Evolutionary conservation across 257 asterid species (phyloP), one percentile per base, ranked within the genome.

Genomic region (Petunia secreta): DNA sequence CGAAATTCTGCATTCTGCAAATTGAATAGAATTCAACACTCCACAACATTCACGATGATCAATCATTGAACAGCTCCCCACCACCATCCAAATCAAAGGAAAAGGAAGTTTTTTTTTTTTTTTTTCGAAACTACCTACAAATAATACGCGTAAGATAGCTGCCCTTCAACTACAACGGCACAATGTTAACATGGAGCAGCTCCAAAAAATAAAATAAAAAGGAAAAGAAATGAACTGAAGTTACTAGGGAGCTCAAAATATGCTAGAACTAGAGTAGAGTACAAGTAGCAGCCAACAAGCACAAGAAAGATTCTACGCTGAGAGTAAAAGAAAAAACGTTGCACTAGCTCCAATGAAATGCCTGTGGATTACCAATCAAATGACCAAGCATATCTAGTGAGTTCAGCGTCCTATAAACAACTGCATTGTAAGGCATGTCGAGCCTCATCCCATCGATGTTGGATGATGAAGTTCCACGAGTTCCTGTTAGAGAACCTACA

Each of bases 321-420:
- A 36, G 11, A 34, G 78, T 4, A 11, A 50, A 73, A 34, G 60
- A 73, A 25, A 73, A 50, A 73, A 62, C 50, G 8, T 50, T 11
- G 78, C 62, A 36, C 7, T 34, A 54, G 62, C 62, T 36, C 62
- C 78, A 73, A 34, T 73, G 44, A 73, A 36, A 73, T 36, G 63
- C 44, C 13, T 2, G 78, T 36, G 46, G 78, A 50, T 34, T 36
- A 50, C 62, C 78, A 73, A 73, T 36, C 62, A 73, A 73, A 52
- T 73, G 63, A 13, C 48, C 62, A 36, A 34, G 25, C 2, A 40
- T 44, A 39, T 50, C 63, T 73, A 40, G 77, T 13, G 44, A 64
- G 74, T 79, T 82, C 54, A 63, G 75, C 84, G 40, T 55, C 75
- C 73, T 76, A 54, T 13, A 68, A 76, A 82, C 59, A 78, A 41